Base-by-base conservation (phyloP, 768 basidiomycete species). In the Tremella mesenterica region DNA sequence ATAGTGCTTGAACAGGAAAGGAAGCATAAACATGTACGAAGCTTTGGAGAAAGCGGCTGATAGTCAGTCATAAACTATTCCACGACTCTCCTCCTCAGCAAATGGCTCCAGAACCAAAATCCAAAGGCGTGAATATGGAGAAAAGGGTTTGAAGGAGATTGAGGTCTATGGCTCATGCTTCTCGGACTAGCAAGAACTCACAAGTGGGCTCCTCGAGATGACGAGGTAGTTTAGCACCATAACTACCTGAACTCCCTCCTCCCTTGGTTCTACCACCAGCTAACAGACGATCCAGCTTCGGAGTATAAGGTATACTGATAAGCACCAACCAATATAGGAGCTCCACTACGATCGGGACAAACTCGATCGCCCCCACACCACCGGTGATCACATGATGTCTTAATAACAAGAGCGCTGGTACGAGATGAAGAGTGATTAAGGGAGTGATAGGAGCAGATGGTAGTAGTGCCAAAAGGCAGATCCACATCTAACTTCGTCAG, bases 191-290 rank as follows among this genome's bases (percentile, higher is more conserved):
- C n/a, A 2, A 26, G n/a, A 21, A 52, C 66, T 60, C 41, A 65
- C 66, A 70, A 12, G 58, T 56, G 12, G 69, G 67, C 43, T 73
- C 67, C 27, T 67, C 69, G 26, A 56, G 34, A 53, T 73, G 59
- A 34, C 26, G 53, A 14, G 52, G 65, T 23, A 60, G 44, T 44
- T 58, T 58, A 23, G 21, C 47, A 21, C 63, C 63, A 26, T 54
- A 59, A 30, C 64, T 61, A 0, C 64, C 65, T 4, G 59, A 52
- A 31, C 52, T 59, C 25, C 65, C 59, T 26, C 69, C 69, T 8
- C 67, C 65, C 52, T 61, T 54, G 13, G 67, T 66, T 2, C 50
- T 46, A 2, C 55, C 59, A 9, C 64, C 63, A 1, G 46, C 31
- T 26, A 73, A 36, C 23, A 73, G 33, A 13, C 65, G 51, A 45